A percentile compares a stretch with the other conserved stretches of the same genome.
Evolutionary conservation across 1,284 basidiomycete species (phyloP).

Genomic region (Tetrapyrgos nigripes): DNA sequence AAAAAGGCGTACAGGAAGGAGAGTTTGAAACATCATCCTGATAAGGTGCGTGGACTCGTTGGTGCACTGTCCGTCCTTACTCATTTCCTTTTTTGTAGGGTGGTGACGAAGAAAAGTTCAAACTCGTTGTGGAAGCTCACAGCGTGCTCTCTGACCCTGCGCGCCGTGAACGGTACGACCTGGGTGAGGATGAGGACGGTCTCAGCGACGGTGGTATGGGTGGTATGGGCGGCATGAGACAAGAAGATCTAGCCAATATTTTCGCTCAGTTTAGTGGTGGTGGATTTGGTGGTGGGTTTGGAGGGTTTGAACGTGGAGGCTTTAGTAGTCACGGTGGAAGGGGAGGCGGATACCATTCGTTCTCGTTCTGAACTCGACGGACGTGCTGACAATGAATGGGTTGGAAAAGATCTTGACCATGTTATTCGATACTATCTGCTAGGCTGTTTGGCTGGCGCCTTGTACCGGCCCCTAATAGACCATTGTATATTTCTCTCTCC

Average conservation of each 20-base stretch:
- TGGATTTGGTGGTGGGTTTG: constrained; percentile 34
- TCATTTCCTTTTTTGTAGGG: constrained; percentile 46
- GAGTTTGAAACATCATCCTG: constrained; percentile 84
- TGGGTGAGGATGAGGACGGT: constrained; percentile 76
- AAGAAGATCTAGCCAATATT: constrained; percentile 63
- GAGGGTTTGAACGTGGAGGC: constrained; percentile 28
- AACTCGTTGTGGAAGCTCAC: constrained; percentile 80
- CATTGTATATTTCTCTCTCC: too few relatives aligned
- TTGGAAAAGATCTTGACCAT: too few relatives aligned
- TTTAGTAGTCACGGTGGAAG: constrained; percentile 4
- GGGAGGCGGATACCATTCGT: constrained; percentile 5
- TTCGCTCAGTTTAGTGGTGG: constrained; percentile 64
- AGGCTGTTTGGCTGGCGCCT: too few relatives aligned
- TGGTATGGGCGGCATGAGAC: constrained; percentile 51
- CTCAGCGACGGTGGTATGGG: constrained; percentile 31
- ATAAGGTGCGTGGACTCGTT: constrained; percentile 60
- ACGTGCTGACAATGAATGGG: too few relatives aligned
- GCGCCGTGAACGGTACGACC: constrained; percentile 74
- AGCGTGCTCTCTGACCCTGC: constrained; percentile 76
- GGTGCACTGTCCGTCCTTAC: neutral
- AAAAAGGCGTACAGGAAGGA: constrained; percentile 83
- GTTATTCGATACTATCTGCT: too few relatives aligned
- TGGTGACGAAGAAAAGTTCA: constrained; percentile 88
- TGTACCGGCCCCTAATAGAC: too few relatives aligned
- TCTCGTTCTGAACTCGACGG: constrained; percentile 10